Evolutionary conservation across 2,329 filamentous ascomycete genomes (phyloP).

Genomic region (Penicillium verrucosum): DNA sequence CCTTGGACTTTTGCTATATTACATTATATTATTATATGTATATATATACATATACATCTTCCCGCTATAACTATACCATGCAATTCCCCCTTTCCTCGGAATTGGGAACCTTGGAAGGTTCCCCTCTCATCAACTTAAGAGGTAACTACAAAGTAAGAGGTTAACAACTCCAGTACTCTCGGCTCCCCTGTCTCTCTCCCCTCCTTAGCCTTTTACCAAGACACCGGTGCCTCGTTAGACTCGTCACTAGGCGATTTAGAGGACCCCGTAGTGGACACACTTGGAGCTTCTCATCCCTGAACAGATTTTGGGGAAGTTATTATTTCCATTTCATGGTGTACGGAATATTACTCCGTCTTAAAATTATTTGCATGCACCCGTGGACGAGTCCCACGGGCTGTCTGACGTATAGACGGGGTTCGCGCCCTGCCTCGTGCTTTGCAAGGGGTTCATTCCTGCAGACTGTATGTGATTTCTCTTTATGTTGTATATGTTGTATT

Average conservation of each 20-base stretch:
- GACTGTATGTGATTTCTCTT: neutral
- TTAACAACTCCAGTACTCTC: conserved; percentile 3
- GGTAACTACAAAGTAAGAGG: neutral
- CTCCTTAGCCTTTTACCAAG: neutral
- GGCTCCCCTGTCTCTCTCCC: conserved; percentile 5
- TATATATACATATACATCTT: neutral
- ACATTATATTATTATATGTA: neutral
- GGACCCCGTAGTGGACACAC: conserved; percentile 11
- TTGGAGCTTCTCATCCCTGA: conserved; percentile 1
- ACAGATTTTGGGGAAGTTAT: neutral
- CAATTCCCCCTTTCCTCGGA: neutral
- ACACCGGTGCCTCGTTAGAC: conserved; percentile 5
- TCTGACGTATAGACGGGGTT: conserved; percentile 12
- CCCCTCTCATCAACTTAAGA: neutral
- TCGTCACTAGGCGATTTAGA: neutral
- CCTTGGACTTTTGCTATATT: neutral
- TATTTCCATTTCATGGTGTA: neutral
- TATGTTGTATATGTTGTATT: neutral
- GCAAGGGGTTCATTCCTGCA: neutral
- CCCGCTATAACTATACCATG: too few species aligned
- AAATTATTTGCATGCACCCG: conserved; percentile 4
- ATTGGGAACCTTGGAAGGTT: neutral
- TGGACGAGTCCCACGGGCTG: conserved; percentile 11
- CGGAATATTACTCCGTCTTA: neutral
- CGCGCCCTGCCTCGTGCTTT: conserved; percentile 22